These are phyloP conservation scores for Zymoseptoria ardabiliae DNA, from an alignment of 2,329 filamentous ascomycete genomes.

Conservation along the genomic window DNA sequence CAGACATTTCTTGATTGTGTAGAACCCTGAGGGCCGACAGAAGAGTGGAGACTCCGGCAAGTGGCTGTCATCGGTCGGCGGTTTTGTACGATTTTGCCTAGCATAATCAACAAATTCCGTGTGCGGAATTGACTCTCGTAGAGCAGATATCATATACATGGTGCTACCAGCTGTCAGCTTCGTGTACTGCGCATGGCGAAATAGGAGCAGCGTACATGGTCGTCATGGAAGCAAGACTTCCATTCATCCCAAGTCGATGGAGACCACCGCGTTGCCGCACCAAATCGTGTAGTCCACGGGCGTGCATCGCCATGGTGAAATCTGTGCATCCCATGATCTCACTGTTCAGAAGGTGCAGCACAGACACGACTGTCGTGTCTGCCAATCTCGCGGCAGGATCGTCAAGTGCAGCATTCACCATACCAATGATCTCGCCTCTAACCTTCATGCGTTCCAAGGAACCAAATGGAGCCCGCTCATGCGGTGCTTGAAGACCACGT, in stretches of 20 bases:
- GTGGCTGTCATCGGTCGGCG: conserved; percentile 6
- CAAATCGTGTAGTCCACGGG: conserved; percentile 24
- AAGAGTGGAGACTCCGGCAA: conserved; percentile 19
- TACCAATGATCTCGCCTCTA: conserved; percentile 15
- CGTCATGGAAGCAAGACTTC: conserved; percentile 20
- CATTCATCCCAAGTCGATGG: conserved; percentile 20
- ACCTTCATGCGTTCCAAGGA: conserved; percentile 19
- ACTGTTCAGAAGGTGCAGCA: conserved; percentile 26
- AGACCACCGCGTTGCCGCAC: conserved; percentile 25
- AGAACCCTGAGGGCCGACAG: conserved; percentile 11
- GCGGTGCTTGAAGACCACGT: conserved; percentile 12
- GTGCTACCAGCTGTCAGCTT: conserved; percentile 7
- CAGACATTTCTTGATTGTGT: conserved; percentile 9
- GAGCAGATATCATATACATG: conserved; percentile 18
- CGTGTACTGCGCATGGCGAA: background rate
- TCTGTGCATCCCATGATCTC: conserved; percentile 27
- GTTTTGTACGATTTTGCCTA: background rate
- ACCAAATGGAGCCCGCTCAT: conserved; percentile 11
- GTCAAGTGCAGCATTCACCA: conserved; percentile 24
- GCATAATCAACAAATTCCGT: conserved; percentile 12
- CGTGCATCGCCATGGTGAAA: conserved; percentile 20
- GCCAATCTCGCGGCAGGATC: conserved; percentile 19
- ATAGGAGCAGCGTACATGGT: conserved; percentile 15
- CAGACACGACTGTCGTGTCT: conserved; percentile 27
- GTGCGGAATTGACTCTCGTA: conserved; percentile 18